Base-by-base conservation (phyloP, 2,329 filamentous ascomycete species). In the Coniochaeta sp. region DNA sequence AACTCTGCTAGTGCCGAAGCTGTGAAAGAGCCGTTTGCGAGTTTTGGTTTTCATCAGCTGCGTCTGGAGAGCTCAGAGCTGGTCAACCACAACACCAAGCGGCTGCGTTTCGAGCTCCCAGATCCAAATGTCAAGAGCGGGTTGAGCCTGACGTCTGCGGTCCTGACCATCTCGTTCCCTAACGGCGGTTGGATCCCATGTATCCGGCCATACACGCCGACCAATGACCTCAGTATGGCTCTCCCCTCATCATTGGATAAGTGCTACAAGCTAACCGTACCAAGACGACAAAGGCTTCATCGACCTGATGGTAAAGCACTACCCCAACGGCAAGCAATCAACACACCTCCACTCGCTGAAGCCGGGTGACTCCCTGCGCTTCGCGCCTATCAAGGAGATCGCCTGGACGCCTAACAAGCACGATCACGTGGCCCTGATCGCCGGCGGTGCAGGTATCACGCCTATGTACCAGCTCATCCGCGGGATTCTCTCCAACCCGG, bases 361-460 rank as follows among this genome's bases (percentile, higher is more conserved):
- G 17, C 87, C 87, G 0, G 88, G 87, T 33, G 80, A 89, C 63
- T 78, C 73, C 2, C 75, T 90, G 14, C 79, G 79, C 47, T 85
- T 90, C 65, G 76, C 81, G 6, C 76, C 81, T 4, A 72, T 90
- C 4, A 77, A 76, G 19, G 81, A 79, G 28, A 81, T 82, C 69
- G 67, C 72, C 36, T 89, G 83, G 81, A 79, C 75, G 24, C 74
- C 81, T 31, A 81, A 79, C 63, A 73, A 74, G 69, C 76, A 71
- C 67, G 68, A 67, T 3, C 78, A 82, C 63, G 71, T 91, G n/a
- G 81, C 83, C 2, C 77, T 90, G 43, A 81, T 91, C 50, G 88
- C 88, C 0, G 88, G 89, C 52, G 88, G 89, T 14, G 87, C 86
- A 0, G 89, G 89, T 19, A 89, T 91, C 64, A 90, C 88, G 0